Evolutionary conservation across 495 filamentous ascomycete genomes (phyloP), one percentile per base, ranked within the genome.

Genomic region (Penicillium coprophilum): DNA sequence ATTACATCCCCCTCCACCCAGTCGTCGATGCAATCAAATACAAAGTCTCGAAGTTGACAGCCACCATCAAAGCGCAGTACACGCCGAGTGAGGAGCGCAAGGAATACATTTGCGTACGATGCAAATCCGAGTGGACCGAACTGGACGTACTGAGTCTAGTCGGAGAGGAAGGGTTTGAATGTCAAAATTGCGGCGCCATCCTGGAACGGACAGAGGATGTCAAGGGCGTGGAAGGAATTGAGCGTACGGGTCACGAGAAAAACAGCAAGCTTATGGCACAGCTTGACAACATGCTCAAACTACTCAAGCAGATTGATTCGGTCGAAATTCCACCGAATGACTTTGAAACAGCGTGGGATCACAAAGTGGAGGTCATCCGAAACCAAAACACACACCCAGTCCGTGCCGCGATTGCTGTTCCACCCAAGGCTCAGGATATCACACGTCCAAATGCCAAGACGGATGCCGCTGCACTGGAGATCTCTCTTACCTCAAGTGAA

Each of bases 1-100:
- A 95, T 74, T 99, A 89, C 74, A 90, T 99, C 73, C 91, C 96
- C 65, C 91, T 94, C 63, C 91, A 93, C 50, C 89, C 88, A 36
- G 89, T 92, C 53, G 88, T 99, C 69, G 94, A 99, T 71, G 92
- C 91, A 13, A 92, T 96, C 77, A 99, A 99, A 65, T 99, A 88
- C 77, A 87, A 90, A 60, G 86, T 96, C 50, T 90, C 91, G 68
- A 83, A 84, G 47, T 77, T 96, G 55, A 90, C 90, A 50, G 88
- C 91, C 66, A 85, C 84, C 20, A 91, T 97, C 59, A 91, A 96
- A 67, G 81, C 83, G 13, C 85, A 88, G 55, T 87, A 89, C 53
- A 85, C 87, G 28, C 90, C 90, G 2, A 85, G 82, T 27, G 83
- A 87, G 30, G 95, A 97, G 67, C 85, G 87, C 62, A 96, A 96